A percentile compares a stretch with the other conserved stretches of the same genome.
Conservation (phyloP, 2,329 filamentous ascomycete species). For the Aaosphaeria pasadenensis region DNA sequence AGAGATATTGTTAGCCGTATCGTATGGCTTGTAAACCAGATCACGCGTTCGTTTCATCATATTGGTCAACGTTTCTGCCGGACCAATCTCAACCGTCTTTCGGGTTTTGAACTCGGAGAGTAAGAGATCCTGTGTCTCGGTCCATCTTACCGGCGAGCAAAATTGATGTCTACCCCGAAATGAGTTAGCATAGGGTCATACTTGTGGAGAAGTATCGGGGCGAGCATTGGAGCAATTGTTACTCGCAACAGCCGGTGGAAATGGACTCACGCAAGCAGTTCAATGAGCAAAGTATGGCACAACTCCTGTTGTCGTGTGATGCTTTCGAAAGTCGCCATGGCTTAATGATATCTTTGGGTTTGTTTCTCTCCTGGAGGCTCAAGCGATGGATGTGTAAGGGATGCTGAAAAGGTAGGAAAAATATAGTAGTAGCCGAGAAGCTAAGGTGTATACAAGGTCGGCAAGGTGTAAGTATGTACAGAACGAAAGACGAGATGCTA, state of each 20-base stretch:
- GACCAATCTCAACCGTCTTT: slow-evolving; percentile 40
- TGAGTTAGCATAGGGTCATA: slow-evolving; percentile 2
- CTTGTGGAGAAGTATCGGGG: too few relatives aligned
- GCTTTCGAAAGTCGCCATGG: slow-evolving; percentile 6
- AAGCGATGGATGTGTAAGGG: not conserved
- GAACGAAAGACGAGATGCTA: not conserved
- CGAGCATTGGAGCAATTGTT: too few relatives aligned
- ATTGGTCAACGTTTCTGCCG: slow-evolving; percentile 32
- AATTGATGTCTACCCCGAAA: slow-evolving; percentile 8
- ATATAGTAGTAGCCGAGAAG: not conserved
- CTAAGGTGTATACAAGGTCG: not conserved
- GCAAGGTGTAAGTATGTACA: not conserved
- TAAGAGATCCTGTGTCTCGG: slow-evolving; percentile 39
- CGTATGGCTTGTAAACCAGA: slow-evolving; percentile 4
- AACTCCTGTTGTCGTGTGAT: slow-evolving; percentile 8
- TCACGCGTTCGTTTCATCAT: slow-evolving; percentile 38
- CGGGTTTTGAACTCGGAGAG: slow-evolving; percentile 21
- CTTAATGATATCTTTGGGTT: too few relatives aligned
- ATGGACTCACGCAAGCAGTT: slow-evolving; percentile 8
- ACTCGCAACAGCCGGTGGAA: too few relatives aligned
- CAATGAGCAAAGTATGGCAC: slow-evolving; percentile 11
- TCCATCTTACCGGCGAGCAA: slow-evolving; percentile 22
- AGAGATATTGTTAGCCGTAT: slow-evolving; percentile 9
- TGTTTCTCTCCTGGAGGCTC: not conserved
- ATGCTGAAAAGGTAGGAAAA: too few relatives aligned